Evolutionary conservation across 225 moss, liverwort and hornwort species (phyloP).

Genomic region (Antitrichia curtipendula): DNA sequence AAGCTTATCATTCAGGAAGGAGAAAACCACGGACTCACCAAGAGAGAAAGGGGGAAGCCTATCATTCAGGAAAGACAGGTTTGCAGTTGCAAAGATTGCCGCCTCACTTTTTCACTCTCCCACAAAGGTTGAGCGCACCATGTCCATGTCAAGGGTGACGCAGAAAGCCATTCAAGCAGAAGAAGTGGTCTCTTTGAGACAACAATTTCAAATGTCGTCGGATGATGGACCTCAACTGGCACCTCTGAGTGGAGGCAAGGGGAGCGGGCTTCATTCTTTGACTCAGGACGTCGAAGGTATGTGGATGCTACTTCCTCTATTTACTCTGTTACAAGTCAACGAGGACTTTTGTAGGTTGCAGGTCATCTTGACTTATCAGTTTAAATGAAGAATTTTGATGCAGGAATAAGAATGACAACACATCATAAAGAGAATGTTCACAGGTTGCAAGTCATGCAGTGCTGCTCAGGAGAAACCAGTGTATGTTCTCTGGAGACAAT

Average conservation of each 20-base stretch:
- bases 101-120: constrained; percentile 29
- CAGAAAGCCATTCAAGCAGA: constrained; percentile 2
- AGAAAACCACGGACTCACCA: background rate
- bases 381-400: background rate
- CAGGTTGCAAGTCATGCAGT: background rate
- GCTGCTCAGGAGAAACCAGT: background rate
- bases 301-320: background rate
- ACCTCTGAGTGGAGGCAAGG: background rate
- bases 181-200: constrained; percentile 2
- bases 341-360: background rate
- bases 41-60: background rate
- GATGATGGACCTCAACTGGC: background rate
- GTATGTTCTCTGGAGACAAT: background rate
- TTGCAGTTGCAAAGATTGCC: constrained; percentile 14
- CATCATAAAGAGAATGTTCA: background rate
- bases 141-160: constrained; percentile 29
- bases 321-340: background rate
- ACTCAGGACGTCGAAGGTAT: constrained; percentile 1
- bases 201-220: background rate
- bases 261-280: background rate
- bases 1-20: background rate
- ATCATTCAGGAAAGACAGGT: constrained; percentile 15
- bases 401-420: background rate
- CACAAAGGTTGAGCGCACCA: constrained; percentile 27
- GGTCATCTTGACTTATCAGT: background rate